Base-by-base conservation (phyloP, 108 stramenopile species). In the Cyclotella cryptica region DNA sequence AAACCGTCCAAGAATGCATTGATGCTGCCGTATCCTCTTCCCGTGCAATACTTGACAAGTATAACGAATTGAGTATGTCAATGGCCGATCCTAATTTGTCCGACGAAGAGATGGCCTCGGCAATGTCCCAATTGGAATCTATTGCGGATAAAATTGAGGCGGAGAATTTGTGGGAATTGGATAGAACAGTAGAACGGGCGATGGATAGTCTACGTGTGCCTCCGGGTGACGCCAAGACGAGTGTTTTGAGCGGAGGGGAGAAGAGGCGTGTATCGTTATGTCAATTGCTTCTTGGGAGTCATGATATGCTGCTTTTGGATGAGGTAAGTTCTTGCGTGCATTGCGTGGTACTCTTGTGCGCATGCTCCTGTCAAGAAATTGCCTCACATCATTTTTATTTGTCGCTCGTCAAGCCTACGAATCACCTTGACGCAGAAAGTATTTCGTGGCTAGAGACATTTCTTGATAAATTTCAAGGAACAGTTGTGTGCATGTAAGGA, bases 231-330 rank as follows among this genome's bases (percentile, higher is more conserved):
- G 93, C 93, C 57, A 81, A 87, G 65, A 92, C 88, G 11, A 81
- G 70, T 18, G 87, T 86, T 13, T 83, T 98, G 49, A 93, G 91
- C 67, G 99, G 99, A n/a, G 99, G 99, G 49, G 98, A 98, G 81
- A 96, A 96, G 73, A 90, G 98, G 66, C 92, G 98, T 30, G 95
- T 97, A 10, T 93, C 96, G 19, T 85, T 98, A 27, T 96, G 95
- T 60, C 83, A 89, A 24, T 72, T 97, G 46, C 73, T 97, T 76
- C 80, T 98, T 24, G 87, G 82, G 43, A 92, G 92, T 73, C 93
- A 97, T 68, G 96, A 98, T 75, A 88, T 98, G 91, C 77, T 96
- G 21, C 89, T 97, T 22, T 83, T 96, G 45, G 97, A 97, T 71
- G 97, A 97, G 77, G 80, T 78, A 29, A 22, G 74, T 51, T 28